Evolutionary conservation across 768 basidiomycete species (phyloP).

Genomic region (Hirschioporus abietinus): DNA sequence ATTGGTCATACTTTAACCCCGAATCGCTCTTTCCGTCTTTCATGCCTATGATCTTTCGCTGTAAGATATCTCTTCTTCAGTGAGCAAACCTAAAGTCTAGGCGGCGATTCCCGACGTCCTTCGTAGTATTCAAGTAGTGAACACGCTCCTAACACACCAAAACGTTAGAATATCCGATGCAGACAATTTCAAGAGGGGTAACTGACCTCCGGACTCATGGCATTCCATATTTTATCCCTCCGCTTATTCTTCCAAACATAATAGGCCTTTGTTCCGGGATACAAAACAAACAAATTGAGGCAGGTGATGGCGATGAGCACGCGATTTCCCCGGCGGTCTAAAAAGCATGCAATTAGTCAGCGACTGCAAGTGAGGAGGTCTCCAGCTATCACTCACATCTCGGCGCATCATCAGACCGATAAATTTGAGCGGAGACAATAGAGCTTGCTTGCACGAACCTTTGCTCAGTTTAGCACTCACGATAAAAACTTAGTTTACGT

Average conservation of each 20-base stretch:
- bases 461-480: neutral
- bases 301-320: slow-evolving; percentile 46
- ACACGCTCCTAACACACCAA: slow-evolving; percentile 19
- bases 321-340: slow-evolving; percentile 57
- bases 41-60: no score
- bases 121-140: slow-evolving; percentile 29
- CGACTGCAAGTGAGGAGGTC: neutral
- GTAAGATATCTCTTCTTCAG: slow-evolving; percentile 15
- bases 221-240: slow-evolving; percentile 50
- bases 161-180: neutral
- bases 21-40: no score
- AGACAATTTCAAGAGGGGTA: neutral
- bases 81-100: slow-evolving; percentile 27
- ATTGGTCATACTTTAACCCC: no score
- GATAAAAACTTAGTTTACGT: no score
- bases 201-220: slow-evolving; percentile 39
- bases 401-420: slow-evolving; percentile 52
- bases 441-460: slow-evolving; percentile 39
- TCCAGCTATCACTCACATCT: slow-evolving; percentile 32
- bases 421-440: slow-evolving; percentile 51
- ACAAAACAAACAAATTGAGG: slow-evolving; percentile 47
- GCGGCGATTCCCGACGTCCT: slow-evolving; percentile 26
- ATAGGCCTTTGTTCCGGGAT: slow-evolving; percentile 49
- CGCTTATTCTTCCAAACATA: slow-evolving; percentile 55
- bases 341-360: neutral